A percentile compares a stretch with the other conserved stretches of the same genome.
phyloP scores from a whole-genome alignment of 163 green algal genomes.

The Volvox carteri region DNA sequence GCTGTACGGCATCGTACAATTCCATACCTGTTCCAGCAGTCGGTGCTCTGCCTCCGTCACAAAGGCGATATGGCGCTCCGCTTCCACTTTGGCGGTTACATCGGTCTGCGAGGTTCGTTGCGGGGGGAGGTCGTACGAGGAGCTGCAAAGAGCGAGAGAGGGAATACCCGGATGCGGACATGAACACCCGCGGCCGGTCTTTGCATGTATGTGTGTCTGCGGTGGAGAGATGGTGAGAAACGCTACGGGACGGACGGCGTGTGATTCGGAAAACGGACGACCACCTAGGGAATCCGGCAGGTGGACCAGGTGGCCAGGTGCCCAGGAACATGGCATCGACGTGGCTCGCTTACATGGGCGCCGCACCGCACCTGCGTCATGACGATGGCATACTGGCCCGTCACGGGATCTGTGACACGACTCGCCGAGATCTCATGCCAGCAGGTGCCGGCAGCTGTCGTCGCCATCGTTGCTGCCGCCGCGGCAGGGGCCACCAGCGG shows the following conservation, averaged over 20 bases:
- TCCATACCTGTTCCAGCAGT: conserved; percentile 14
- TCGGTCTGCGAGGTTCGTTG: not conserved
- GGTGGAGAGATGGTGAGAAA: too few species aligned
- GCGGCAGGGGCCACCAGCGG: not conserved
- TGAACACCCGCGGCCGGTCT: too few species aligned
- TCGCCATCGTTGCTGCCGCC: not conserved
- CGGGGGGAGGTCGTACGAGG: not conserved
- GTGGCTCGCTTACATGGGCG: too few species aligned
- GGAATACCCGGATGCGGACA: too few species aligned
- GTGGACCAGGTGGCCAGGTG: too few species aligned
- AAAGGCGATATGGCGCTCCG: conserved; percentile 28
- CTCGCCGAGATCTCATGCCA: conserved; percentile 9
- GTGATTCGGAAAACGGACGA: too few species aligned
- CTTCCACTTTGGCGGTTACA: conserved; percentile 22
- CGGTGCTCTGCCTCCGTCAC: conserved; percentile 29
- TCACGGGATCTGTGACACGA: conserved; percentile 3
- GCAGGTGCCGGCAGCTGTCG: not conserved
- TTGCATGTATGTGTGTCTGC: too few species aligned
- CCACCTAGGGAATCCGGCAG: too few species aligned
- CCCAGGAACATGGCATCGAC: not conserved
- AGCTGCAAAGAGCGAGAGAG: too few species aligned
- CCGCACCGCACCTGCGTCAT: not conserved
- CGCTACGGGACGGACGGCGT: too few species aligned
- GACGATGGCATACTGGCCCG: not conserved
- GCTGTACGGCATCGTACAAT: too few species aligned